phyloP scores from a whole-genome alignment of 108 stramenopile genomes.

The Heterococcus sp. region DNA sequence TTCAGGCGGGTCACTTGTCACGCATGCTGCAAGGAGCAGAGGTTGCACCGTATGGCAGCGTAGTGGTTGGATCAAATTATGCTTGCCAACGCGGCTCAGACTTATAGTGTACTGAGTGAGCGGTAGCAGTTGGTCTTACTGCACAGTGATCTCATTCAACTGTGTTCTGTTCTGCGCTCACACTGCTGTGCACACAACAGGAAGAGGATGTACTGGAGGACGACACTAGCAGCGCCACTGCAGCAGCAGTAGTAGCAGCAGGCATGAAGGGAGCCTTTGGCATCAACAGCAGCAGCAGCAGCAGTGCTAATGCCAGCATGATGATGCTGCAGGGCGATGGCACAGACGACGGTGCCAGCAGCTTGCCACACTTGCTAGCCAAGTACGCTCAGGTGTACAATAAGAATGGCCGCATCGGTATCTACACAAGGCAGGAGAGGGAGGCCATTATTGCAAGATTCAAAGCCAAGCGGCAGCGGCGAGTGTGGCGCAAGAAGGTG shows the following conservation, averaged over 20 bases:
- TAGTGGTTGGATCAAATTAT: no score
- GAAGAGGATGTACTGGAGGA: not conserved
- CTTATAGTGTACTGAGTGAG: no score
- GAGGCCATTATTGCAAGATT: constrained; percentile 85
- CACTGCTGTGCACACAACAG: constrained; percentile 8
- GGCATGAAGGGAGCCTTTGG: not conserved
- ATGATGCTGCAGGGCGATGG: not conserved
- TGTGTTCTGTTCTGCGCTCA: not conserved
- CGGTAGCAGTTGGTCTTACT: not conserved
- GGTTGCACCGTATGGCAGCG: not conserved
- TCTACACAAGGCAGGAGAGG: constrained; percentile 87
- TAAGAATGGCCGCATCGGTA: constrained; percentile 90
- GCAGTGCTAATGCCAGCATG: not conserved
- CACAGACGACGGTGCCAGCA: not conserved
- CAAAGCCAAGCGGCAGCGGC: constrained; percentile 74
- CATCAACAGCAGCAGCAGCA: not conserved
- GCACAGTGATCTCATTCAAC: not conserved
- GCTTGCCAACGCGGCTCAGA: no score
- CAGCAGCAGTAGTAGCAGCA: not conserved
- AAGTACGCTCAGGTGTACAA: constrained; percentile 69
- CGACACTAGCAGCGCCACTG: not conserved
- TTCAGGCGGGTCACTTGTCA: not conserved
- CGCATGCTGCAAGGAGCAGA: not conserved
- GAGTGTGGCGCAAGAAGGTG: constrained; percentile 91
- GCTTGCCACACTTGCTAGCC: constrained; percentile 48